Percentiles rank a stretch among this genome's conserved stretches.
Conservation (phyloP, 805 yeast species). For the Wickerhamiella vanderwaltii region DNA sequence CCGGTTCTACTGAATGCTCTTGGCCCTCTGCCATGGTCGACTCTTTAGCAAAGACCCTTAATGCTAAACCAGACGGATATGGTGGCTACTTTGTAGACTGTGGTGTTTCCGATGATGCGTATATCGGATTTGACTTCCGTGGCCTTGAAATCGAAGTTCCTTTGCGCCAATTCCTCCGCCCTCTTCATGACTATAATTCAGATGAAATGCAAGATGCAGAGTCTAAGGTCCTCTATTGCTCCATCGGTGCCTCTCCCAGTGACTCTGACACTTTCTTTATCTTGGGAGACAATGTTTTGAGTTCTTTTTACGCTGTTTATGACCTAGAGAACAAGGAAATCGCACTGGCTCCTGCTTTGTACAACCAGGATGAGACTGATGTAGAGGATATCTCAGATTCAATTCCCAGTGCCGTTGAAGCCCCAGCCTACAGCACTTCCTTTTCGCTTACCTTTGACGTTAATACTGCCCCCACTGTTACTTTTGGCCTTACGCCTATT, state of each 20-base stretch:
- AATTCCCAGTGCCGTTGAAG: slow-evolving; percentile 24
- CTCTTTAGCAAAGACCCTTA: slow-evolving; percentile 24
- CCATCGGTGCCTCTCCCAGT: slow-evolving; percentile 17
- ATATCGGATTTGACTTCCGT: slow-evolving; percentile 13
- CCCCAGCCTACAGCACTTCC: slow-evolving; percentile 17
- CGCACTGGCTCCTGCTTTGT: slow-evolving; percentile 38
- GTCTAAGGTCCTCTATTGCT: slow-evolving; percentile 27
- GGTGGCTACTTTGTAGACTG: slow-evolving; percentile 19
- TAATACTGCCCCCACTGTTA: slow-evolving; percentile 6
- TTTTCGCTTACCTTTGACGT: slow-evolving; percentile 7
- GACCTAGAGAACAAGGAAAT: slow-evolving; percentile 45
- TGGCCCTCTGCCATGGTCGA: slow-evolving; percentile 28
- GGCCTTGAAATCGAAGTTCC: slow-evolving; percentile 15
- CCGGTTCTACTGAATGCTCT: slow-evolving; percentile 35
- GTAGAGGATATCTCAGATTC: slow-evolving; percentile 20
- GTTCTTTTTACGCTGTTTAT: slow-evolving; percentile 49
- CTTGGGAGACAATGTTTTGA: slow-evolving; percentile 50
- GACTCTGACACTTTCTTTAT: slow-evolving; percentile 29
- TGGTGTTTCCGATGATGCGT: slow-evolving; percentile 12
- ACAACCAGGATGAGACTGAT: slow-evolving; percentile 20
- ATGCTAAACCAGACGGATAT: slow-evolving; percentile 23
- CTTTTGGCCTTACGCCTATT: slow-evolving; percentile 1
- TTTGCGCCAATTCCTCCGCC: slow-evolving; percentile 12
- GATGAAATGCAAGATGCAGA: slow-evolving; percentile 18
- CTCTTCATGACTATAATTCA: slow-evolving; percentile 13